A percentile compares a stretch with the other conserved stretches of the same genome.
Evolutionary conservation across 2,329 filamentous ascomycete species (phyloP).

Genomic region (Ustulina deusta): DNA sequence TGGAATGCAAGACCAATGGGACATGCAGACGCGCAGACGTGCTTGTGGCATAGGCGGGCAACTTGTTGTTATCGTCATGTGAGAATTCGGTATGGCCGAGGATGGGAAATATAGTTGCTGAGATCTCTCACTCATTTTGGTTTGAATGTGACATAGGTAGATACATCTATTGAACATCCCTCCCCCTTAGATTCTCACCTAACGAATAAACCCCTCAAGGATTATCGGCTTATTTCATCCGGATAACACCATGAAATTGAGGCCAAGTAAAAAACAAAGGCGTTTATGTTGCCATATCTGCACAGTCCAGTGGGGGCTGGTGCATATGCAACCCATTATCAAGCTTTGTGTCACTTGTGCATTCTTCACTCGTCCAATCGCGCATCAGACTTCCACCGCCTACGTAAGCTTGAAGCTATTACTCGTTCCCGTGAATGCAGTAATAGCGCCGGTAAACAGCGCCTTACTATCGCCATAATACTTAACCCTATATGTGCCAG

Average conservation of each 20-base stretch:
- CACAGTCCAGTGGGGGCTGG: too few species aligned
- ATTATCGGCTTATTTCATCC: background rate
- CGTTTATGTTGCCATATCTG: conserved; percentile 16
- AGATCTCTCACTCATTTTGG: background rate
- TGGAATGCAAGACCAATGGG: background rate
- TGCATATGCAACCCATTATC: conserved; percentile 7
- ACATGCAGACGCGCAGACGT: background rate
- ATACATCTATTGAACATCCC: background rate
- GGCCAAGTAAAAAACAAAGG: background rate
- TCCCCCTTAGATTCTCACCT: background rate
- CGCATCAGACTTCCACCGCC: background rate
- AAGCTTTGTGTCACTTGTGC: background rate
- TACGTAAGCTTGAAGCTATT: conserved; percentile 61
- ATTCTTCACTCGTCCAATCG: conserved; percentile 4
- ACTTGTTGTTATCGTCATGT: background rate
- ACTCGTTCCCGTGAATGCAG: conserved; percentile 76
- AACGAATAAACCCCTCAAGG: background rate
- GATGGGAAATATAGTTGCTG: background rate
- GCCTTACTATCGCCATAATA: conserved; percentile 89
- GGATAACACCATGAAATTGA: background rate
- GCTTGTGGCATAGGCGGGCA: background rate
- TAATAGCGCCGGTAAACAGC: conserved; percentile 68
- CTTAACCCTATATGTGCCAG: conserved; percentile 79
- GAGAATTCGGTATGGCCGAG: background rate
- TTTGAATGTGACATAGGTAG: background rate